A percentile compares a stretch with the other conserved stretches of the same genome.
phyloP scores from a whole-genome alignment of 2,329 filamentous ascomycete genomes.

The Colletotrichum liaoningense region DNA sequence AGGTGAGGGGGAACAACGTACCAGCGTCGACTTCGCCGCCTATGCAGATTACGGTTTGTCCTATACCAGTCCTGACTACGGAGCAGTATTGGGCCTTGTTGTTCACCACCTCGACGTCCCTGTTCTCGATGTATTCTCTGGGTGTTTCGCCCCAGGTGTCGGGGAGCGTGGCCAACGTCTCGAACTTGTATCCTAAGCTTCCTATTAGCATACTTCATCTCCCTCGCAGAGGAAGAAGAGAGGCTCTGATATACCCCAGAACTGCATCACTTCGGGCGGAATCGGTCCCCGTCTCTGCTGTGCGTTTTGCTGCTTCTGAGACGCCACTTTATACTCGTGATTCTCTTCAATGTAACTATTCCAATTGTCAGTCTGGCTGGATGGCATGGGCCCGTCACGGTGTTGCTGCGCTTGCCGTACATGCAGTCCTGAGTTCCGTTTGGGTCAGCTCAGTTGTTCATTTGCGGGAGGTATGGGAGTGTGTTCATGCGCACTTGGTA shows the following conservation, averaged over 20 bases:
- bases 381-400: background rate
- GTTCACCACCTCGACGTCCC: slow-evolving; percentile 78
- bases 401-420: slow-evolving; percentile 49
- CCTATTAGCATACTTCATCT: slow-evolving; percentile 9
- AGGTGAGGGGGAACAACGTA: slow-evolving; percentile 49
- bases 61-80: slow-evolving; percentile 88
- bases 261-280: slow-evolving; percentile 87
- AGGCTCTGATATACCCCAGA: slow-evolving; percentile 75
- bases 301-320: slow-evolving; percentile 68
- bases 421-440: slow-evolving; percentile 59
- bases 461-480: background rate
- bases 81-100: slow-evolving; percentile 98
- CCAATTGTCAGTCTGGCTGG: slow-evolving; percentile 32
- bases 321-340: slow-evolving; percentile 75
- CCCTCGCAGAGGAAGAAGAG: background rate
- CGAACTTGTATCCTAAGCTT: slow-evolving; percentile 91
- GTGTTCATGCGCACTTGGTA: slow-evolving; percentile 76
- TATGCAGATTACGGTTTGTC: slow-evolving; percentile 78
- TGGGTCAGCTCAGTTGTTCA: slow-evolving; percentile 36
- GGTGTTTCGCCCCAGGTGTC: slow-evolving; percentile 78
- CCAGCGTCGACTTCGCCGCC: slow-evolving; percentile 95
- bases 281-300: slow-evolving; percentile 55
- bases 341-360: slow-evolving; percentile 92
- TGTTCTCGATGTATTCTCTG: slow-evolving; percentile 81
- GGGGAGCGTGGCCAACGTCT: slow-evolving; percentile 83